These are phyloP conservation scores for Colletotrichum caudatum DNA, from an alignment of 2,329 filamentous ascomycete species.

Conservation along the genomic window DNA sequence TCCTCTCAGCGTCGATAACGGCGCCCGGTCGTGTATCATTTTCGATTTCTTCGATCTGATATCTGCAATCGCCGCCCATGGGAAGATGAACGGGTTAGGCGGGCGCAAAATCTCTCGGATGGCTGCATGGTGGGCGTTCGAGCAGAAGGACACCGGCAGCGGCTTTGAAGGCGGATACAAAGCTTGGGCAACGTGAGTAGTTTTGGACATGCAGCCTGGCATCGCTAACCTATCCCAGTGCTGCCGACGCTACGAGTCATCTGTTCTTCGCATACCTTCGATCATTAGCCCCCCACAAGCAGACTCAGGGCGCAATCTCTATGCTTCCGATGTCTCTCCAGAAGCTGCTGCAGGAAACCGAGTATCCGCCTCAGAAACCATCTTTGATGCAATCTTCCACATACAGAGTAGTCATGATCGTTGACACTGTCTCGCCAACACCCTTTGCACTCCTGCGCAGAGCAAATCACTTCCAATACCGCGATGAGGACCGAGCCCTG, in stretches of 20 bases:
- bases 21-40: constrained; percentile 87
- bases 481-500: constrained; percentile 86
- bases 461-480: constrained; percentile 95
- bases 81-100: constrained; percentile 91
- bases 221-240: constrained; percentile 65
- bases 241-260: constrained; percentile 95
- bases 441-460: constrained; percentile 91
- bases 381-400: constrained; percentile 82
- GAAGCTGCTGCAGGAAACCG: constrained; percentile 89
- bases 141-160: constrained; percentile 85
- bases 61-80: constrained; percentile 89
- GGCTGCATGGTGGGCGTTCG: constrained; percentile 99
- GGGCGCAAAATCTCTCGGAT: constrained; percentile 94
- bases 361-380: constrained; percentile 89
- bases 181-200: constrained; percentile 80
- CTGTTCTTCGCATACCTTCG: constrained; percentile 97
- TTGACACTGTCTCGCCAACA: constrained; percentile 93
- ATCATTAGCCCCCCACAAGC: constrained; percentile 85
- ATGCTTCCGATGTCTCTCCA: constrained; percentile 90
- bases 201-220: background rate
- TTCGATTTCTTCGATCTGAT: constrained; percentile 97
- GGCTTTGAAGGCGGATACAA: constrained; percentile 97
- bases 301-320: constrained; percentile 81
- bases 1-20: constrained; percentile 90
- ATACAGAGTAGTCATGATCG: constrained; percentile 95